phyloP scores from a whole-genome alignment of 306 rosid genomes.

The Quercus glauca region DNA sequence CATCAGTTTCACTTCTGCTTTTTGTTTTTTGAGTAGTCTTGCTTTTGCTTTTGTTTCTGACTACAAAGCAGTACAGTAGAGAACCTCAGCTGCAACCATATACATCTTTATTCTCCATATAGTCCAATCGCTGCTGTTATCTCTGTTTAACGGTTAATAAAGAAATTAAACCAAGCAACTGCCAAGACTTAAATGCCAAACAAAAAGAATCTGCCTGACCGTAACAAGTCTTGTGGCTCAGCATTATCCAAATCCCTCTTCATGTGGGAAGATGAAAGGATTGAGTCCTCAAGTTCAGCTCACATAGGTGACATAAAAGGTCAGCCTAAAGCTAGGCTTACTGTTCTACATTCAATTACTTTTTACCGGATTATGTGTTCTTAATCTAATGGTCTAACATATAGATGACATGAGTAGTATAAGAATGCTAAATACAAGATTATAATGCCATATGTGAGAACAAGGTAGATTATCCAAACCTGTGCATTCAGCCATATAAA shows the following conservation, averaged over 20 bases:
- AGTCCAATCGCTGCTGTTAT: background rate
- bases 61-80: too few relatives aligned
- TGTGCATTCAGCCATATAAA: background rate
- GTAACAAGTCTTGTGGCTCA: background rate
- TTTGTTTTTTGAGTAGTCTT: too few relatives aligned
- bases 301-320: background rate
- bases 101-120: background rate
- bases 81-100: background rate
- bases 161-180: background rate
- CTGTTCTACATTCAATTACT: background rate
- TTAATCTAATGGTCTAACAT: background rate
- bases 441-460: background rate
- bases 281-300: background rate
- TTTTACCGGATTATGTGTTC: background rate
- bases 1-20: too few relatives aligned
- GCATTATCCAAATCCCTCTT: background rate
- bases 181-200: background rate
- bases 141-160: background rate
- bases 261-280: background rate
- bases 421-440: background rate
- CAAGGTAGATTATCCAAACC: conserved; percentile 1
- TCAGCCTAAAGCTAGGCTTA: background rate
- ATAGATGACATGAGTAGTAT: background rate
- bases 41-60: too few relatives aligned
- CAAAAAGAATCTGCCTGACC: background rate